A percentile compares a stretch with the other conserved stretches of the same genome.
Conservation (phyloP, 148 eudicot species). For the Selenicereus undatus region DNA sequence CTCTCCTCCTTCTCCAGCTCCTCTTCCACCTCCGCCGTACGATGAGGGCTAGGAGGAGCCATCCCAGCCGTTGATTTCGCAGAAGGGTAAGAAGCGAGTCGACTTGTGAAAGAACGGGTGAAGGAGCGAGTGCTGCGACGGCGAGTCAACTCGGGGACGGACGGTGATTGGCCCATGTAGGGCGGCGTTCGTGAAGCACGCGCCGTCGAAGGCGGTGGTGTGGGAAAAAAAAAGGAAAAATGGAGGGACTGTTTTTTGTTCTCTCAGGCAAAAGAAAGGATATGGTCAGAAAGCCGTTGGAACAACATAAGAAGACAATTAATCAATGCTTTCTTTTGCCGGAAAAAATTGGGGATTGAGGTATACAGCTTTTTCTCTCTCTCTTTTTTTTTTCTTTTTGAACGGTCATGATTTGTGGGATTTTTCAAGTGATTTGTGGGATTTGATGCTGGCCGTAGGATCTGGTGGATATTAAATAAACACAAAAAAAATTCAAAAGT, state of each 20-base stretch:
- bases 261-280: not conserved
- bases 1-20: not conserved
- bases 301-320: not conserved
- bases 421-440: not conserved
- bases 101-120: slow-evolving; percentile 23
- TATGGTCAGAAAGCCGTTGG: slow-evolving; percentile 18
- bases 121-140: slow-evolving; percentile 9
- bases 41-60: slow-evolving; percentile 2
- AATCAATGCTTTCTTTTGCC: not conserved
- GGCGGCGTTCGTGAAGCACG: slow-evolving; percentile 8
- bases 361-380: not conserved
- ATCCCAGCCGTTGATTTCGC: slow-evolving; percentile 10
- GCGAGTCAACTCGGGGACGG: slow-evolving; percentile 30
- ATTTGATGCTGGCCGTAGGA: slow-evolving; percentile 1
- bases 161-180: slow-evolving; percentile 34
- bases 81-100: slow-evolving; percentile 3
- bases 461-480: not conserved
- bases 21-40: not conserved
- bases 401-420: not conserved
- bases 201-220: slow-evolving; percentile 22
- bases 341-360: not conserved
- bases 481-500: too few species aligned
- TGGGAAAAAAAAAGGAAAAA: not conserved
- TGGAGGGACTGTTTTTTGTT: not conserved
- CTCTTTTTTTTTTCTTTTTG: not conserved